Conservation (phyloP, 2,329 filamentous ascomycete species). For the Colletotrichum musicola region DNA sequence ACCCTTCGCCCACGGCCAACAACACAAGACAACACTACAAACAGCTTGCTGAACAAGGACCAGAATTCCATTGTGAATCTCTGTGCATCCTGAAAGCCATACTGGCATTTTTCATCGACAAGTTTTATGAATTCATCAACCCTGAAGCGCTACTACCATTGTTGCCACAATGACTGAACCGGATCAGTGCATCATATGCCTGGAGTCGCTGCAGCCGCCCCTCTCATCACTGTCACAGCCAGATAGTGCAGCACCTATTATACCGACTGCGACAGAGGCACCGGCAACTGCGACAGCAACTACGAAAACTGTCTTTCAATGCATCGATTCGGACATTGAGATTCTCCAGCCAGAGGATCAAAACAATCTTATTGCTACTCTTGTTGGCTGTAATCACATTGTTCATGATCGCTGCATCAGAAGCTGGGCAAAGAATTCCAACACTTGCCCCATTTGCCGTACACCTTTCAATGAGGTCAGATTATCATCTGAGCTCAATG, state of each 20-base stretch:
- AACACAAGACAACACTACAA: slow-evolving; percentile 26
- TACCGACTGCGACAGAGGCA: slow-evolving; percentile 38
- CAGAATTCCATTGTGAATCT: neutral
- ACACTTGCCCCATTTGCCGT: slow-evolving; percentile 97
- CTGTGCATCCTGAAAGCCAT: slow-evolving; percentile 25
- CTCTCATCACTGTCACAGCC: slow-evolving; percentile 48
- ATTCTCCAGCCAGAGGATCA: slow-evolving; percentile 42
- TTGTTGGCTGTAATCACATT: slow-evolving; percentile 87
- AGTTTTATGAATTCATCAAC: slow-evolving; percentile 63
- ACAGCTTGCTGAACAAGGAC: slow-evolving; percentile 2
- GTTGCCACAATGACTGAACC: slow-evolving; percentile 63
- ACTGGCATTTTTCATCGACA: slow-evolving; percentile 30
- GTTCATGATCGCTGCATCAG: slow-evolving; percentile 93
- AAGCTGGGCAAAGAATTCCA: slow-evolving; percentile 96
- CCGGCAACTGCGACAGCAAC: slow-evolving; percentile 38
- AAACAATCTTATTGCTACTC: slow-evolving; percentile 66
- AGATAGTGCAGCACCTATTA: slow-evolving; percentile 42
- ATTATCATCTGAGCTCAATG: slow-evolving; percentile 73
- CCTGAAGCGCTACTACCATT: slow-evolving; percentile 50
- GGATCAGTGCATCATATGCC: slow-evolving; percentile 79
- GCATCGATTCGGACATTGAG: slow-evolving; percentile 38
- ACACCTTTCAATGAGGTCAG: slow-evolving; percentile 91
- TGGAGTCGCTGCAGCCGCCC: slow-evolving; percentile 66
- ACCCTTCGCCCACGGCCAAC: slow-evolving; percentile 10
- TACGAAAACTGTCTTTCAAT: slow-evolving; percentile 39